Evolutionary conservation across 306 rosid species (phyloP).

Genomic region (Cicer arietinum): DNA sequence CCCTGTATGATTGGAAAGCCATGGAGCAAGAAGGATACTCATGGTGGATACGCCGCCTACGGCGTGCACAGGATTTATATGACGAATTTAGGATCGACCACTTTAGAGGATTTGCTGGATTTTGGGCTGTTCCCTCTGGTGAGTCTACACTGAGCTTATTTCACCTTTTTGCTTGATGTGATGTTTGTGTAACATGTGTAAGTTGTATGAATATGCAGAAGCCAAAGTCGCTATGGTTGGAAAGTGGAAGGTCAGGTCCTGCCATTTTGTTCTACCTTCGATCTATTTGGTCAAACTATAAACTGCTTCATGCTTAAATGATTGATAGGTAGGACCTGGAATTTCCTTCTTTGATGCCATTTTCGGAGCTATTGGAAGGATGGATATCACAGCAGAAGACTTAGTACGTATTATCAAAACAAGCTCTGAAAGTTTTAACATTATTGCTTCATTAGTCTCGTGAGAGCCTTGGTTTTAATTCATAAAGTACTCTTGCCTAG

Average conservation of each 20-base stretch:
- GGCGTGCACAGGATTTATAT: conserved; percentile 79
- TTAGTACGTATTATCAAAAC: conserved; percentile 62
- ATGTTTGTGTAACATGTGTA: conserved; percentile 46
- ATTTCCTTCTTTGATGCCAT: conserved; percentile 78
- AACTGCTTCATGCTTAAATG: conserved; percentile 45
- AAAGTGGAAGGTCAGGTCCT: conserved; percentile 84
- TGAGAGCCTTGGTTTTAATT: conserved; percentile 29
- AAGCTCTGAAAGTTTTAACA: conserved; percentile 16
- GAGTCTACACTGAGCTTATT: conserved; percentile 40
- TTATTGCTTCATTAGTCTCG: background rate
- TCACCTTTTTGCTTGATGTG: conserved; percentile 40
- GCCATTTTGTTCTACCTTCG: conserved; percentile 38
- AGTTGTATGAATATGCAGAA: conserved; percentile 60
- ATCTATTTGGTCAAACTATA: conserved; percentile 40
- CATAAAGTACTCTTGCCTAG: background rate
- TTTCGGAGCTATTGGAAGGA: conserved; percentile 74
- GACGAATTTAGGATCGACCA: conserved; percentile 95
- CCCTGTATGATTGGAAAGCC: conserved; percentile 92
- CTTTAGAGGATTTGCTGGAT: conserved; percentile 94
- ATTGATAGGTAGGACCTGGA: conserved; percentile 94
- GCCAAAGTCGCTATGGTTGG: conserved; percentile 88
- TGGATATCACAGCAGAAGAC: conserved; percentile 88
- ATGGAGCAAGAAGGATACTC: conserved; percentile 94
- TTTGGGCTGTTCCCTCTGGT: conserved; percentile 98
- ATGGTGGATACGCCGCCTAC: conserved; percentile 92